These are phyloP conservation scores for Arabidopsis hybrid DNA, from an alignment of 441 rosid species.

Conservation along the genomic window DNA sequence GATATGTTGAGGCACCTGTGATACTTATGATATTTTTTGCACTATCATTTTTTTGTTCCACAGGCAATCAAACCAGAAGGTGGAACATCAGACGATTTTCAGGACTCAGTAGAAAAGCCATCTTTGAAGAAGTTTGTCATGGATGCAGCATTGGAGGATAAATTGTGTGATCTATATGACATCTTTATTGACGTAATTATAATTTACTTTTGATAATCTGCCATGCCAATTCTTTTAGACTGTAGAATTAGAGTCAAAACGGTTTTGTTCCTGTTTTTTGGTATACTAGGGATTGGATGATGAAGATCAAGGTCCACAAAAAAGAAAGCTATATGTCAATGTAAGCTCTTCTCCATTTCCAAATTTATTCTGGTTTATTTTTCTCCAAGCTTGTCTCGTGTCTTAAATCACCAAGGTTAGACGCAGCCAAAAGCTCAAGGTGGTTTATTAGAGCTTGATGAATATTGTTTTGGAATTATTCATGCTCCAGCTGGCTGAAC, in stretches of 20 bases:
- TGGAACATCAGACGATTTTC: slow-evolving; percentile 77
- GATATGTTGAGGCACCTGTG: slow-evolving; percentile 9
- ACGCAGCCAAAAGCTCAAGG: slow-evolving; percentile 2
- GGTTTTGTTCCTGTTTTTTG: slow-evolving; percentile 38
- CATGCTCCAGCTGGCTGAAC: slow-evolving; percentile 74
- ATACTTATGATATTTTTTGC: slow-evolving; percentile 14
- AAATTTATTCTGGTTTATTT: slow-evolving; percentile 2
- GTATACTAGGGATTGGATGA: slow-evolving; percentile 87
- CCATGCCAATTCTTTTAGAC: slow-evolving; percentile 22
- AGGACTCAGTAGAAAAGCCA: slow-evolving; percentile 63
- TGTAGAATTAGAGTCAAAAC: slow-evolving; percentile 17
- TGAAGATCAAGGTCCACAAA: slow-evolving; percentile 87
- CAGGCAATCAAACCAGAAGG: slow-evolving; percentile 65
- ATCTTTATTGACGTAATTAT: slow-evolving; percentile 84
- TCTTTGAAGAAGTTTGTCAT: slow-evolving; percentile 62
- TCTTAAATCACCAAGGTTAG: slow-evolving; percentile 10
- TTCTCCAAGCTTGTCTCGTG: slow-evolving; percentile 8
- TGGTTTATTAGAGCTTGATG: slow-evolving; percentile 10
- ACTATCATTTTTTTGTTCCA: slow-evolving; percentile 5
- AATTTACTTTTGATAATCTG: slow-evolving; percentile 33
- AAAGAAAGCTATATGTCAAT: slow-evolving; percentile 87
- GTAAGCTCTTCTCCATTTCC: slow-evolving; percentile 51
- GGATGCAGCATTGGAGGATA: slow-evolving; percentile 85
- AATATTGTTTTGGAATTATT: slow-evolving; percentile 38
- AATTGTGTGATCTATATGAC: slow-evolving; percentile 93